Evolutionary conservation across 345 rosid species (phyloP).

Genomic region (Brassica carinata): DNA sequence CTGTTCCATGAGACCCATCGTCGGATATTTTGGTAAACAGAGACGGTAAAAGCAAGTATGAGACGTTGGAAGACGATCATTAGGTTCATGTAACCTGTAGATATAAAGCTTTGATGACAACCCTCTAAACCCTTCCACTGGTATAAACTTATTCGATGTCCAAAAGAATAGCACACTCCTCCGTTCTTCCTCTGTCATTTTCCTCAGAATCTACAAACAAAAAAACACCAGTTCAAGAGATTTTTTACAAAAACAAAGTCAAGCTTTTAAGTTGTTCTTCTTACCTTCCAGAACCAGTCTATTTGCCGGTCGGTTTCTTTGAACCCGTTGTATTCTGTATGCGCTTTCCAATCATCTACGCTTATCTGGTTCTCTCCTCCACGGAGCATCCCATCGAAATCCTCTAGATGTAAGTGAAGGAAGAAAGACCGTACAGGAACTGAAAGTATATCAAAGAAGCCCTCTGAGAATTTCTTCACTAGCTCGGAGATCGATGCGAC

Average conservation of each 20-base stretch:
- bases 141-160: slow-evolving; percentile 84
- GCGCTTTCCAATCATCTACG: slow-evolving; percentile 83
- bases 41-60: slow-evolving; percentile 89
- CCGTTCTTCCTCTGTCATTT: slow-evolving; percentile 69
- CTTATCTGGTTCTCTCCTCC: slow-evolving; percentile 69
- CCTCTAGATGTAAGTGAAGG: slow-evolving; percentile 62
- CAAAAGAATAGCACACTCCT: slow-evolving; percentile 77
- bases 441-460: slow-evolving; percentile 63
- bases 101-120: slow-evolving; percentile 70
- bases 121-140: slow-evolving; percentile 88
- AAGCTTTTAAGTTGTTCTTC: background rate
- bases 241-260: background rate
- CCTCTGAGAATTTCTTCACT: slow-evolving; percentile 59
- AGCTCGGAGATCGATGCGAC: slow-evolving; percentile 68
- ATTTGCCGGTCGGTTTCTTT: slow-evolving; percentile 72
- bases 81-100: slow-evolving; percentile 57
- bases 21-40: slow-evolving; percentile 77
- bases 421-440: slow-evolving; percentile 44
- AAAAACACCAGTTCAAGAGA: background rate
- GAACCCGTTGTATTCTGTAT: slow-evolving; percentile 82
- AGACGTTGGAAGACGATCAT: slow-evolving; percentile 71
- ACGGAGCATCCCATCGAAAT: slow-evolving; percentile 85
- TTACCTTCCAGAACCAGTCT: slow-evolving; percentile 94
- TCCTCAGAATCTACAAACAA: slow-evolving; percentile 60
- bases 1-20: slow-evolving; percentile 60